Percentiles rank a stretch among this genome's conserved stretches.
Conservation (phyloP, 2,329 filamentous ascomycete species). For the Monosporascus sp. region DNA sequence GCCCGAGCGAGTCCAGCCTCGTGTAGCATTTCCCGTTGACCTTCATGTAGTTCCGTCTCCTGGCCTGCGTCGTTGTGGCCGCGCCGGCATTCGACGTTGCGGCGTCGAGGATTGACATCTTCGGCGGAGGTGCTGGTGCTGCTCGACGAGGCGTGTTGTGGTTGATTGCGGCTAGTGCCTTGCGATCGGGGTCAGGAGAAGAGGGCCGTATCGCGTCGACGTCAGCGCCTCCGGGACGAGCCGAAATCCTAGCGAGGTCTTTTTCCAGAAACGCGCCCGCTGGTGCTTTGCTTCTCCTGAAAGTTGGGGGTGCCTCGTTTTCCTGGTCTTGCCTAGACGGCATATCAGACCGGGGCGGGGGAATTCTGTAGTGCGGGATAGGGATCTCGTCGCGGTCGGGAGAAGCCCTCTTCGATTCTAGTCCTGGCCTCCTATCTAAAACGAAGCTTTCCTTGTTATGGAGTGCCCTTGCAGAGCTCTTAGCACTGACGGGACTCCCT, state of each 20-base stretch:
- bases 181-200: constrained; percentile 54
- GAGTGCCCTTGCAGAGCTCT: constrained; percentile 36
- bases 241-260: constrained; percentile 45
- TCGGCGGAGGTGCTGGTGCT: constrained; percentile 79
- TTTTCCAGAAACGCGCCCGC: constrained; percentile 51
- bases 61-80: constrained; percentile 66
- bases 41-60: constrained; percentile 75
- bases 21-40: constrained; percentile 92
- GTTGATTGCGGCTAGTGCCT: constrained; percentile 47
- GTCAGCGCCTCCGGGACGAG: constrained; percentile 45
- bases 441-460: constrained; percentile 31
- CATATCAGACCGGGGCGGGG: constrained; percentile 49
- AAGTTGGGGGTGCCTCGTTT: constrained; percentile 70
- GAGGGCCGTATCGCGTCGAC: constrained; percentile 31
- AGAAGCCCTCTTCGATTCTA: constrained; percentile 14
- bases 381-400: constrained; percentile 35
- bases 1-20: constrained; percentile 81
- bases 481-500: constrained; percentile 53
- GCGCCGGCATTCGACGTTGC: constrained; percentile 81
- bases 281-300: constrained; percentile 56
- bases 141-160: constrained; percentile 71
- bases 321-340: constrained; percentile 73
- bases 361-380: constrained; percentile 53
- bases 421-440: constrained; percentile 13
- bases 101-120: constrained; percentile 93